Percentiles rank a stretch among this genome's conserved stretches.
phyloP scores from a whole-genome alignment of 129 eudicot species.

The Calendula officinalis region DNA sequence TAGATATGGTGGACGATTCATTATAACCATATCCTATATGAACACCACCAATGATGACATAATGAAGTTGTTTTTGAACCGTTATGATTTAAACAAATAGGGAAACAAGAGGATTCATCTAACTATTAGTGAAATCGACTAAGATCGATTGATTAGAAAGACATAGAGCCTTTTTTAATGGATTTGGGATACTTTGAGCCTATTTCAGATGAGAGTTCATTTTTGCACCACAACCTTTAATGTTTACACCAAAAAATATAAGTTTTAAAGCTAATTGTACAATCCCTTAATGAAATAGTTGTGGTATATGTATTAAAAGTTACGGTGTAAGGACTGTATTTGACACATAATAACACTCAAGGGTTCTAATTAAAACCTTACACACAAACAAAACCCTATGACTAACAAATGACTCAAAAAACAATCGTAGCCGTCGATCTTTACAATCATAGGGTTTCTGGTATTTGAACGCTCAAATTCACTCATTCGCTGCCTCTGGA shows the following conservation, averaged over 20 bases:
- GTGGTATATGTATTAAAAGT: too few relatives aligned
- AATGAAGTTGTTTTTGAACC: conserved; percentile 62
- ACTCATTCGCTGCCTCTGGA: conserved; percentile 11
- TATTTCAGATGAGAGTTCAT: conserved; percentile 65
- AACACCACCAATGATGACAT: conserved; percentile 76
- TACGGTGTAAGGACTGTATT: conserved; percentile 3
- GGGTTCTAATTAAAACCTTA: neutral
- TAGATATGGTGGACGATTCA: conserved; percentile 50
- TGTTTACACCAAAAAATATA: too few relatives aligned
- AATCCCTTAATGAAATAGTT: too few relatives aligned
- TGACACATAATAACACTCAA: conserved; percentile 2
- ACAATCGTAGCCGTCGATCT: conserved; percentile 44
- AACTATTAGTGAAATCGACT: conserved; percentile 83
- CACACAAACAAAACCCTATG: conserved; percentile 14
- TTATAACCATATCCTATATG: conserved; percentile 55
- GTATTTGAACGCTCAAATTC: conserved; percentile 33
- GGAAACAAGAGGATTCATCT: conserved; percentile 57
- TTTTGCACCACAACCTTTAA: too few relatives aligned
- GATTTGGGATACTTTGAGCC: conserved; percentile 59
- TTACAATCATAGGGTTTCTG: conserved; percentile 24
- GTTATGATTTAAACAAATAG: conserved; percentile 42
- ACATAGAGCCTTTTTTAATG: conserved; percentile 63
- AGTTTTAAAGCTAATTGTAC: too few relatives aligned
- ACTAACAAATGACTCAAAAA: neutral
- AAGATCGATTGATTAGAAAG: conserved; percentile 62